A percentile compares a stretch with the other conserved stretches of the same genome.
Conservation (phyloP, 345 rosid species). For the Odontarrhena argentea region DNA sequence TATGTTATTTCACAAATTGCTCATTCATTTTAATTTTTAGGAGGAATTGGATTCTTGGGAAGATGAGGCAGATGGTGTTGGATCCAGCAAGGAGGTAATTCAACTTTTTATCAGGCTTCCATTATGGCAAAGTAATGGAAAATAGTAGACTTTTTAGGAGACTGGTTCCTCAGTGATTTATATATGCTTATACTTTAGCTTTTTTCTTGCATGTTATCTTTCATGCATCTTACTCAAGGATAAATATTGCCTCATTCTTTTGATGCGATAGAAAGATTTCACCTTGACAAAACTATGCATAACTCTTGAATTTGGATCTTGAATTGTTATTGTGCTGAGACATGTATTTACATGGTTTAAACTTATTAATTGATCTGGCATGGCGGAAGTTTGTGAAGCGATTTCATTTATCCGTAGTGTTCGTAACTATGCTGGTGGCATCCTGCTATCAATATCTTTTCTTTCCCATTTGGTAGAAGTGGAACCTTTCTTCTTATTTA, state of each 20-base stretch:
- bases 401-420: not conserved
- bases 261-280: not conserved
- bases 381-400: conserved; percentile 6
- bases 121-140: not conserved
- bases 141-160: conserved; percentile 11
- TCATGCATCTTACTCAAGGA: not conserved
- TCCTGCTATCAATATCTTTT: not conserved
- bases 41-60: conserved; percentile 77
- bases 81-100: conserved; percentile 54
- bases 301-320: conserved; percentile 14
- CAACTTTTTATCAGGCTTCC: conserved; percentile 10
- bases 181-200: not conserved
- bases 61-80: conserved; percentile 49
- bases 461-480: conserved; percentile 18
- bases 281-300: conserved; percentile 17
- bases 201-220: conserved; percentile 9
- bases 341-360: not conserved
- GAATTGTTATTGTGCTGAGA: not conserved
- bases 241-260: not conserved
- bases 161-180: conserved; percentile 6
- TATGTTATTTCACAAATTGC: not conserved
- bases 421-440: conserved; percentile 10
- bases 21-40: conserved; percentile 42
- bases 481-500: conserved; percentile 11
- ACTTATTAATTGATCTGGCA: conserved; percentile 10